These are phyloP conservation scores for Clitopilus passeckerianus DNA, from an alignment of 768 basidiomycete genomes.

Conservation along the genomic window DNA sequence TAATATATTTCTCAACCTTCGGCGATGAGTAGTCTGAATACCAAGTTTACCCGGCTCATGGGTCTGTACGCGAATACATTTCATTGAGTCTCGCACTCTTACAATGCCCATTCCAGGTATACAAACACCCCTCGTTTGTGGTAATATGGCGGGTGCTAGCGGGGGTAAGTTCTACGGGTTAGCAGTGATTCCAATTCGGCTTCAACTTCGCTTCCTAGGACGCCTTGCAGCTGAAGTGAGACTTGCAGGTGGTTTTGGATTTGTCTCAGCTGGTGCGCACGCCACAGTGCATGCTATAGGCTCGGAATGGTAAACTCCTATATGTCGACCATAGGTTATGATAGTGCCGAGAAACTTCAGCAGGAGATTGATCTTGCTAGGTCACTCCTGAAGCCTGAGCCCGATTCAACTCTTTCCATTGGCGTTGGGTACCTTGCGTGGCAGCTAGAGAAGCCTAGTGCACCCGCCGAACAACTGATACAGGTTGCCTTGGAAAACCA, in stretches of 20 bases:
- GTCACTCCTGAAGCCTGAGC: conserved; percentile 26
- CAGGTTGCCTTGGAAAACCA: conserved; percentile 45
- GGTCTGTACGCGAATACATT: conserved; percentile 26
- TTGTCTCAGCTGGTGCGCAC: conserved; percentile 55
- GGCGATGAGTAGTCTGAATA: conserved; percentile 26
- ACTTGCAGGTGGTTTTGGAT: conserved; percentile 72
- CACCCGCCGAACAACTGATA: conserved; percentile 36
- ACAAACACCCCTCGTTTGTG: conserved; percentile 1
- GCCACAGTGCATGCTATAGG: background rate
- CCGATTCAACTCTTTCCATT: conserved; percentile 41
- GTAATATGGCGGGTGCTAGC: conserved; percentile 1
- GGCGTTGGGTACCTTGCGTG: conserved; percentile 77
- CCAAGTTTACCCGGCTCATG: conserved; percentile 44
- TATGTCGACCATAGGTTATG: conserved; percentile 35
- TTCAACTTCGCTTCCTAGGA: conserved; percentile 19
- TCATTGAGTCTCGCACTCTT: background rate
- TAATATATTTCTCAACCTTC: background rate
- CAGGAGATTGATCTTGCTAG: conserved; percentile 54
- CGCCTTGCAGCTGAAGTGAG: conserved; percentile 55
- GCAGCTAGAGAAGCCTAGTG: conserved; percentile 52
- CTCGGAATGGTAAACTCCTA: too few relatives aligned
- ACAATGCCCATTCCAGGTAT: background rate
- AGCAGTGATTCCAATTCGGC: background rate
- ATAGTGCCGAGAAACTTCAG: conserved; percentile 35
- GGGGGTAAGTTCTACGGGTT: background rate